phyloP scores from a whole-genome alignment of 495 filamentous ascomycete species.

The Podospora anserina region DNA sequence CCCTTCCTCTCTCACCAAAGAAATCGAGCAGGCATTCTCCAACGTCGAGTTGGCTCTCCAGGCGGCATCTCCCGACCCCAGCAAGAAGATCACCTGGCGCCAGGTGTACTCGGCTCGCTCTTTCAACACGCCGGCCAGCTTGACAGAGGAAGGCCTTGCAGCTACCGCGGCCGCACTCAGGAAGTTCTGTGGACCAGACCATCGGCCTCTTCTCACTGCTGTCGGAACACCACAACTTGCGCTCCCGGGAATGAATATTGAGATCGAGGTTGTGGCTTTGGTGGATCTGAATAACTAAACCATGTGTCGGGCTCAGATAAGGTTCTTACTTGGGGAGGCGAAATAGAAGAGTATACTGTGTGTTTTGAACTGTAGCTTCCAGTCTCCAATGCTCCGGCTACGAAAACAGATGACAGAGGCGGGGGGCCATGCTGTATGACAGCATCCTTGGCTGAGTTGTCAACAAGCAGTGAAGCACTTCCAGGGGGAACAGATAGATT shows the following conservation, averaged over 20 bases:
- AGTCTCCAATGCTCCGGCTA: background rate
- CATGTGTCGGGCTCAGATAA: no score
- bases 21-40: slow-evolving; percentile 20
- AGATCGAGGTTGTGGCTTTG: slow-evolving; percentile 19
- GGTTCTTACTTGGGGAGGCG: no score
- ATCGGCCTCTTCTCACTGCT: slow-evolving; percentile 20
- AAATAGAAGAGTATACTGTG: no score
- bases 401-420: background rate
- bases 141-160: slow-evolving; percentile 13
- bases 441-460: background rate
- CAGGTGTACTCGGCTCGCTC: slow-evolving; percentile 18
- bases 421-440: background rate
- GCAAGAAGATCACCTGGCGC: slow-evolving; percentile 6
- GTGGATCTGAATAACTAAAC: background rate
- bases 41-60: slow-evolving; percentile 19
- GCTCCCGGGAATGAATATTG: slow-evolving; percentile 19
- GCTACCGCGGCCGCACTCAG: slow-evolving; percentile 9
- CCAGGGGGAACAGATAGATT: background rate
- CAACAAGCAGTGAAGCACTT: background rate
- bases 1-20: slow-evolving; percentile 5
- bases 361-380: no score
- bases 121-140: slow-evolving; percentile 10
- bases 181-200: slow-evolving; percentile 18
- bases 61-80: slow-evolving; percentile 6
- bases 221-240: slow-evolving; percentile 19